phyloP scores from a whole-genome alignment of 106 monocot genomes.

The Dendrobium nobile region DNA sequence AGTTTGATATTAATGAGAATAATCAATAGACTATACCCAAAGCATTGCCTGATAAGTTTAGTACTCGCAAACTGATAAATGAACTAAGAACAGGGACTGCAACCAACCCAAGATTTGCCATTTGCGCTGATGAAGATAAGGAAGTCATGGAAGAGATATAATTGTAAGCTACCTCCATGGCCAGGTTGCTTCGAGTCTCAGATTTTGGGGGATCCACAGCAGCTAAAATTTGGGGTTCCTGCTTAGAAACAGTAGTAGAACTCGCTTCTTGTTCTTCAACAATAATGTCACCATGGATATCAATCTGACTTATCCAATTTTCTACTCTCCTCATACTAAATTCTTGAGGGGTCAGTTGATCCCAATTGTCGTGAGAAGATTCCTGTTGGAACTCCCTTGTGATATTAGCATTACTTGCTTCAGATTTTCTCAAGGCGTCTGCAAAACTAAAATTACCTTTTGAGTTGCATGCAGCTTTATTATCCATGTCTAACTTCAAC shows the following conservation, averaged over 20 bases:
- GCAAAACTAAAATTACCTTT: background rate
- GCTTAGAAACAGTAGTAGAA: conserved; percentile 7
- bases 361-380: conserved; percentile 7
- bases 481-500: conserved; percentile 8
- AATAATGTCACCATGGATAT: conserved; percentile 24
- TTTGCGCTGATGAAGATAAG: conserved; percentile 43
- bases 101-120: conserved; percentile 56
- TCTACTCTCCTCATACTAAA: conserved; percentile 49
- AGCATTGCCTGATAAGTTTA: conserved; percentile 59
- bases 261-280: conserved; percentile 48
- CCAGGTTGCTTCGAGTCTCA: conserved; percentile 36
- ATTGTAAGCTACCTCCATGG: conserved; percentile 48
- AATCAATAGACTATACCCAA: conserved; percentile 31
- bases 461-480: conserved; percentile 1
- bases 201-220: conserved; percentile 13
- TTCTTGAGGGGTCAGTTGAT: conserved; percentile 25
- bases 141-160: conserved; percentile 53
- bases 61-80: conserved; percentile 35
- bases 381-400: conserved; percentile 10
- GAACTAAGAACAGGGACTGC: conserved; percentile 41
- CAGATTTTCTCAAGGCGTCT: too few relatives aligned
- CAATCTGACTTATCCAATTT: conserved; percentile 76
- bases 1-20: background rate
- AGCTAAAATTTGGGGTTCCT: conserved; percentile 17
- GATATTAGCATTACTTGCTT: background rate